Evolutionary conservation across 1,284 basidiomycete species (phyloP), one percentile per base, ranked within the genome.

Genomic region (Apiotrichum siamense): DNA sequence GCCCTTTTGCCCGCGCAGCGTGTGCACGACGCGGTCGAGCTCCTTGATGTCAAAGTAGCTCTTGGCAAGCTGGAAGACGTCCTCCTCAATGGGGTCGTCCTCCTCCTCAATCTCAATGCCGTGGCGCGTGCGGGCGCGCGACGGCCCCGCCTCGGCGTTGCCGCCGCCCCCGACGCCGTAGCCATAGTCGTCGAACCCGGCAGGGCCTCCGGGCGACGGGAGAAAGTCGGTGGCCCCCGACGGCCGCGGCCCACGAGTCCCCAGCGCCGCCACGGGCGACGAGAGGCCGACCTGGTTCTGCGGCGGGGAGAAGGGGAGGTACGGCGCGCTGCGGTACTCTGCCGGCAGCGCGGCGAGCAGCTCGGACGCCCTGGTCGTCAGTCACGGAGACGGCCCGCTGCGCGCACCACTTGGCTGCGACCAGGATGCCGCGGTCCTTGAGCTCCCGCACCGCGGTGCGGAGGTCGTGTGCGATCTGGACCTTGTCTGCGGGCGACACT

Each of bases 1-100:
- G 54, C 86, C 85, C 59, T 70, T 79, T 59, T 85, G 86, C 12
- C 77, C 74, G 39, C 77, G 75, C 41, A 96, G 73, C 47, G 82
- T 73, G 61, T 84, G 80, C 7, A 82, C 80, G 35, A 85, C 88
- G 54, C 91, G 80, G 49, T 83, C 78, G 60, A 86, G 86, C 64
- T 97, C 90, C 58, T 86, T 85, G 20, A 83, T 77, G 56, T 90
- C 84, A 59, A 90, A 82, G 62, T 84, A 86, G 9, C 82, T 77
- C 56, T 84, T 85, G 1, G 88, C 92, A 24, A 87, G 79, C 53
- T 81, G 72, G 61, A 90, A 79, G 12, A 66, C 55, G 52, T 79
- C 78, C 46, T 75, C 69, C 33, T 78, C 77, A 15, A 72, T 75
- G 13, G 77, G 61, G 66, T 88, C 86, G 49, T 80, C 80, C 48